Percentiles rank a stretch among this genome's conserved stretches.
Conservation (phyloP, 352 stramenopile genomes). For the Pythium diclinum region DNA sequence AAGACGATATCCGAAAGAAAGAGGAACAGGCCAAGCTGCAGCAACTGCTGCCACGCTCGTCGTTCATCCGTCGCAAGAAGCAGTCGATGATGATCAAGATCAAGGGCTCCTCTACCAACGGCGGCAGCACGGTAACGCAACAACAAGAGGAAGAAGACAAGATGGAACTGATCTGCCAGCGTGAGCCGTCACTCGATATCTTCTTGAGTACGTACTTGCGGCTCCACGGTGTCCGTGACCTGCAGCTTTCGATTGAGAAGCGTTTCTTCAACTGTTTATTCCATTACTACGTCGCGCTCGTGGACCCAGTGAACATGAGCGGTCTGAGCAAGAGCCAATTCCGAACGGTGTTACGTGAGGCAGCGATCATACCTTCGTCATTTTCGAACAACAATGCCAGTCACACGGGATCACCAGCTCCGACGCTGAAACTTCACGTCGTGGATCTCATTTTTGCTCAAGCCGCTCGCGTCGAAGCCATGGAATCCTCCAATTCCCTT, state of each 20-base stretch:
- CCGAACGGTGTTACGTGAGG: slow-evolving; percentile 49
- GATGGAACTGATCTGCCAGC: slow-evolving; percentile 55
- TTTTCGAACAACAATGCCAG: slow-evolving; percentile 11
- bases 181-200: slow-evolving; percentile 52
- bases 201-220: slow-evolving; percentile 54
- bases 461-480: slow-evolving; percentile 35
- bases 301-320: slow-evolving; percentile 42
- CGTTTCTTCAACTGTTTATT: slow-evolving; percentile 65
- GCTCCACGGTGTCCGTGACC: slow-evolving; percentile 40
- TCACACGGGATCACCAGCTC: background rate
- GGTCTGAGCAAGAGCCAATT: slow-evolving; percentile 70
- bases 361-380: slow-evolving; percentile 36
- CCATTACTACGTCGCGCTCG: slow-evolving; percentile 59
- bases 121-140: background rate
- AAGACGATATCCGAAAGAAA: slow-evolving; percentile 52
- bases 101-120: slow-evolving; percentile 26
- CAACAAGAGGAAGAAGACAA: slow-evolving; percentile 26
- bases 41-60: slow-evolving; percentile 57
- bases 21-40: slow-evolving; percentile 56
- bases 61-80: slow-evolving; percentile 65
- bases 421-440: slow-evolving; percentile 56
- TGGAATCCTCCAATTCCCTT: slow-evolving; percentile 24
- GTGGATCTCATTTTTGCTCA: slow-evolving; percentile 65
- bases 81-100: slow-evolving; percentile 66
- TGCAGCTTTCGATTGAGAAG: slow-evolving; percentile 57